phyloP scores from a whole-genome alignment of 2,329 filamentous ascomycete species.

The Cryphonectria carpinicola region DNA sequence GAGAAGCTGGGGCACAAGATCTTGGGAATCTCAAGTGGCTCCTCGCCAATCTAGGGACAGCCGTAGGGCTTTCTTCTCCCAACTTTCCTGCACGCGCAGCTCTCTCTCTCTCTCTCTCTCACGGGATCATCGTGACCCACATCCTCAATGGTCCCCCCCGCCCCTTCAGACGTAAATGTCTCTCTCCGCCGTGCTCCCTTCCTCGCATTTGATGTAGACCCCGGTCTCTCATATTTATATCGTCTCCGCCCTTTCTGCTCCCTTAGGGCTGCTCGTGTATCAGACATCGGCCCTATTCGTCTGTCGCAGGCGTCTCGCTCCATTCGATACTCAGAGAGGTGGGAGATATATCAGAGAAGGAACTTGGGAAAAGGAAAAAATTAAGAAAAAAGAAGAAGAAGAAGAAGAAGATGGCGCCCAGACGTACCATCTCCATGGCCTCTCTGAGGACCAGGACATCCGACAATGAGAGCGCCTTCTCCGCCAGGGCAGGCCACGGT shows the following conservation, averaged over 20 bases:
- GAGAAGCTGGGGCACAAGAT: neutral
- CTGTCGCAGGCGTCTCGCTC: conserved; percentile 12
- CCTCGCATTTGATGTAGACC: conserved; percentile 15
- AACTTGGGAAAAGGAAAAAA: neutral
- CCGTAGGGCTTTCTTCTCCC: neutral
- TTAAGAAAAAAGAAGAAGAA: conserved; percentile 1
- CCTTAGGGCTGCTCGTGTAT: conserved; percentile 17
- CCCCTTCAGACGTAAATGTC: conserved; percentile 20
- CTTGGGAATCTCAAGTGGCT: neutral
- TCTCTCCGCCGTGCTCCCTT: conserved; percentile 24
- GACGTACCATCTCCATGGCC: conserved; percentile 20
- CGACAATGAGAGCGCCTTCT: conserved; percentile 25
- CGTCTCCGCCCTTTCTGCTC: conserved; percentile 7
- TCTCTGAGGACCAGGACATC: conserved; percentile 22
- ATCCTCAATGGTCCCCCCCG: neutral
- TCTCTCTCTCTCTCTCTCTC: conserved; percentile 1
- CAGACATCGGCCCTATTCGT: conserved; percentile 18
- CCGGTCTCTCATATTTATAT: conserved; percentile 22
- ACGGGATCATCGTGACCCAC: conserved; percentile 24
- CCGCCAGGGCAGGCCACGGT: conserved; percentile 17
- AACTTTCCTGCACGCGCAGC: conserved; percentile 14
- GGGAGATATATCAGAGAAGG: conserved; percentile 12
- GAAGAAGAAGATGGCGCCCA: conserved; percentile 21
- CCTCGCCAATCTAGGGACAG: conserved; percentile 9
- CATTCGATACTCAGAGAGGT: conserved; percentile 18